Evolutionary conservation across 768 basidiomycete genomes (phyloP).

Genomic region (Rhodotorula paludigena): DNA sequence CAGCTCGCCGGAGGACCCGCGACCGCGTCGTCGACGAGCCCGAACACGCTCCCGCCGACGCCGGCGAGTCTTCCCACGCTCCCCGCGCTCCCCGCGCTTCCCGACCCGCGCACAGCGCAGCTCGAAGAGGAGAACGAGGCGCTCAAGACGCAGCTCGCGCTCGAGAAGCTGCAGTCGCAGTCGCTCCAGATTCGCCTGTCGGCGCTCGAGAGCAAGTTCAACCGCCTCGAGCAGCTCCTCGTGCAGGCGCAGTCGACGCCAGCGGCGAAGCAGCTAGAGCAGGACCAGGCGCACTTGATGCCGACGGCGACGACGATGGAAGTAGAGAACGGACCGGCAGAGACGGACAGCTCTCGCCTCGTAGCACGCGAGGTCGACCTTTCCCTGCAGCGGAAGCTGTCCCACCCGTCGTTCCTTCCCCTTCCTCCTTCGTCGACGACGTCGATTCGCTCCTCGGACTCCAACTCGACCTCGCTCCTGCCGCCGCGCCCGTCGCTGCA

Average conservation of each 20-base stretch:
- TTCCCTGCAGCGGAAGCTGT: slow-evolving; percentile 40
- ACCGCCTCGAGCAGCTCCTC: slow-evolving; percentile 23
- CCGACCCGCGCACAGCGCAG: neutral
- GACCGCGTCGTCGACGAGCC: neutral
- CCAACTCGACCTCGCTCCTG: neutral
- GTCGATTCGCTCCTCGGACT: neutral
- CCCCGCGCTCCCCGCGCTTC: neutral
- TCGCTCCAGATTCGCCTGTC: slow-evolving; percentile 28
- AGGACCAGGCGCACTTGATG: neutral
- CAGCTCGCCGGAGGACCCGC: slow-evolving; percentile 5
- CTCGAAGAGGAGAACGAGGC: slow-evolving; percentile 35
- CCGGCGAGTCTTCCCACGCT: neutral
- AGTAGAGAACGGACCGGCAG: neutral
- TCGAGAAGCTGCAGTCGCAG: slow-evolving; percentile 30
- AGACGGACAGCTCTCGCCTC: slow-evolving; percentile 32
- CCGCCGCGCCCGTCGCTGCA: slow-evolving; percentile 12
- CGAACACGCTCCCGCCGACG: neutral
- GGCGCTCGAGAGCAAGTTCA: slow-evolving; percentile 34
- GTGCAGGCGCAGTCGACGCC: neutral
- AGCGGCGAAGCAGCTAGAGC: neutral
- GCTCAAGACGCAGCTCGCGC: slow-evolving; percentile 27
- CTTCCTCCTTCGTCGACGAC: neutral
- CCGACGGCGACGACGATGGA: neutral
- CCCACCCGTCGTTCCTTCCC: neutral
- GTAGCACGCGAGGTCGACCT: slow-evolving; percentile 36